Base-by-base conservation (phyloP, 371 early-diverging fungal genomes). In the Polyrhizophydium stewartii region DNA sequence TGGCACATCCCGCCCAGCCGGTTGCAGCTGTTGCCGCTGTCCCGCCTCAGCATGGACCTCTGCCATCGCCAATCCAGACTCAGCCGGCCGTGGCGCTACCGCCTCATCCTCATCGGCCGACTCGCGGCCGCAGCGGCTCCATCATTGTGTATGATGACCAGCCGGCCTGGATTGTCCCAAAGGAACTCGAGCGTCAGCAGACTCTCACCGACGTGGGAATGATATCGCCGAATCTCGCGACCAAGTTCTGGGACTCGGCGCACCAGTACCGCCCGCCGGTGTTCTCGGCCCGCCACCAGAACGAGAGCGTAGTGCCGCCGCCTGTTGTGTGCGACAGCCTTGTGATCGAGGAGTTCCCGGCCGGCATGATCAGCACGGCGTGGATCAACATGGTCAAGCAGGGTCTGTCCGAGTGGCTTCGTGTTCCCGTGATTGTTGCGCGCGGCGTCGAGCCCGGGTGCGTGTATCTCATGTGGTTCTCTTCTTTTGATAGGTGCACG, bases 381-480 rank as follows among this genome's bases (percentile, higher is more conserved):
- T 88, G 86, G 86, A 87, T 88, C 49, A 88, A 88, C 56, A 84
- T 88, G 86, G 76, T 87, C 17, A 85, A 85, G 56, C 86, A 87
- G 64, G 81, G 89, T 2, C 55, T 87, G 35, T 76, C 77, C 40
- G 88, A 88, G 64, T 87, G 89, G 89, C 43, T 87, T 1, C 60
- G 85, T 35, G 61, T 87, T 7, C 89, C 88, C 27, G 83, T 85
- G 10, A 88, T 87, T 67, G 73, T 88, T 24, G 87, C 87, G 40
- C 64, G 87, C 32, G 89, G 87, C 24, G 68, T 72, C 13, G 84
- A 84, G 62, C 76, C 81, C 40, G 83, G 84, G 75, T 75, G 16
- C 17, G 43, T n/a, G n/a, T 43, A 43, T 17, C n/a, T 17, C 43
- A 43, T 43, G 16, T n/a, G n/a, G n/a, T n/a, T n/a, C n/a, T n/a